These are phyloP conservation scores for Phytophthora pini DNA, from an alignment of 352 stramenopile species.

Conservation along the genomic window DNA sequence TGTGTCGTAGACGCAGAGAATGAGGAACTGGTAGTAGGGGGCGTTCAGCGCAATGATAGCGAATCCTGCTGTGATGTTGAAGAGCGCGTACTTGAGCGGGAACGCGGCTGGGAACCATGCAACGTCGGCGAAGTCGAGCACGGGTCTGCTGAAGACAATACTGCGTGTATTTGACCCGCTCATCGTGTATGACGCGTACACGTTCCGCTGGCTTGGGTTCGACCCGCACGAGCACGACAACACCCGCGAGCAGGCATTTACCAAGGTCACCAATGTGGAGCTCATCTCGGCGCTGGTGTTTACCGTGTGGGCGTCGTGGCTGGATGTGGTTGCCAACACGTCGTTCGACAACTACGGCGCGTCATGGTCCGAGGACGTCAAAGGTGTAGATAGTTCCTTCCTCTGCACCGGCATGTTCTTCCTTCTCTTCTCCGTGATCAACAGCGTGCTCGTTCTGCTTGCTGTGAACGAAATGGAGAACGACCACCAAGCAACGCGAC, in stretches of 20 bases:
- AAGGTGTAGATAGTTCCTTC: not conserved
- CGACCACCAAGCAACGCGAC: not conserved
- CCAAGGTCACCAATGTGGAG: slow-evolving; percentile 18
- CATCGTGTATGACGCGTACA: slow-evolving; percentile 41
- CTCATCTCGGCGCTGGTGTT: not conserved
- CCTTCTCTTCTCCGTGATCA: not conserved
- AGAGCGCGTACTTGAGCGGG: not conserved
- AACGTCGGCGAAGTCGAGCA: too few relatives aligned
- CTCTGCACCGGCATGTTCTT: slow-evolving; percentile 2
- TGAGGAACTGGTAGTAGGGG: not conserved
- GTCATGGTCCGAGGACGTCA: not conserved
- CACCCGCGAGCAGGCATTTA: slow-evolving; percentile 37
- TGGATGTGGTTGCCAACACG: not conserved
- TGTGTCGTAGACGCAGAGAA: not conserved
- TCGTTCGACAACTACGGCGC: not conserved
- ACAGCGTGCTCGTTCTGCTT: slow-evolving; percentile 1
- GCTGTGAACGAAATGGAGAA: not conserved
- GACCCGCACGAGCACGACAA: slow-evolving; percentile 37
- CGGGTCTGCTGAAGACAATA: not conserved
- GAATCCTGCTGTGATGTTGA: not conserved
- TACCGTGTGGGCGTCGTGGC: not conserved
- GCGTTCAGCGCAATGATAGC: slow-evolving; percentile 1
- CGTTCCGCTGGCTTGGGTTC: slow-evolving; percentile 43
- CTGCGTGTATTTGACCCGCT: slow-evolving; percentile 23
- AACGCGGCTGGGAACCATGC: not conserved